These are phyloP conservation scores for Escallonia herrerae DNA, from an alignment of 129 eudicot species.

Conservation along the genomic window DNA sequence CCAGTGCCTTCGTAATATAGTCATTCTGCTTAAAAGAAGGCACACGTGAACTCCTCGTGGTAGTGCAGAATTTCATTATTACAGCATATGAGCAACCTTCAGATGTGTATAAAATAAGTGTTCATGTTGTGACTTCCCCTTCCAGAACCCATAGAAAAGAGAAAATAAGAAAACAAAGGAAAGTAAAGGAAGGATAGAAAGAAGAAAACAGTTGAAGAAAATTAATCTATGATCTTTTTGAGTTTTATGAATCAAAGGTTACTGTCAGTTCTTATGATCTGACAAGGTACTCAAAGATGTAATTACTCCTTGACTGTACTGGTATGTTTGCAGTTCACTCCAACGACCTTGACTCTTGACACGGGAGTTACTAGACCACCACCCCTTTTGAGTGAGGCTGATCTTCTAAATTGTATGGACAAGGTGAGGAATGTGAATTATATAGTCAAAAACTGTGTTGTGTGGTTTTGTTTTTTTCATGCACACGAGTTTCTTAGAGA, in stretches of 20 bases:
- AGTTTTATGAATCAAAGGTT: background rate
- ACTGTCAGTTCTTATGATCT: background rate
- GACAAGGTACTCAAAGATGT: background rate
- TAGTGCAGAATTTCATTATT: background rate
- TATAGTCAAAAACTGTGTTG: background rate
- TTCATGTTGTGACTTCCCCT: background rate
- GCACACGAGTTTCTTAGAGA: background rate
- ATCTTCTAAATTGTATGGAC: constrained; percentile 84
- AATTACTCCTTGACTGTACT: constrained; percentile 7
- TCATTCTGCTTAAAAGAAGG: background rate
- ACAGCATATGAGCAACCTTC: background rate
- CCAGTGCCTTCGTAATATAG: background rate
- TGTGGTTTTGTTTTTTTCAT: background rate
- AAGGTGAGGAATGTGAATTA: constrained; percentile 44
- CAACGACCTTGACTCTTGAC: constrained; percentile 79
- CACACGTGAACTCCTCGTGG: background rate
- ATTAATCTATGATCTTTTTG: background rate
- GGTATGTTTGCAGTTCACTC: constrained; percentile 64
- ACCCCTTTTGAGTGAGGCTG: constrained; percentile 95
- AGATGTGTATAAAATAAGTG: background rate
- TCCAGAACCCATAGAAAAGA: background rate
- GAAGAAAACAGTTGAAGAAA: no score
- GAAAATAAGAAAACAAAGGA: background rate
- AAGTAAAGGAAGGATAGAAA: no score
- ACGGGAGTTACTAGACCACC: constrained; percentile 94